Percentiles rank a stretch among this genome's conserved stretches.
Conservation (phyloP, 352 stramenopile genomes). For the Pythium monospermum region DNA sequence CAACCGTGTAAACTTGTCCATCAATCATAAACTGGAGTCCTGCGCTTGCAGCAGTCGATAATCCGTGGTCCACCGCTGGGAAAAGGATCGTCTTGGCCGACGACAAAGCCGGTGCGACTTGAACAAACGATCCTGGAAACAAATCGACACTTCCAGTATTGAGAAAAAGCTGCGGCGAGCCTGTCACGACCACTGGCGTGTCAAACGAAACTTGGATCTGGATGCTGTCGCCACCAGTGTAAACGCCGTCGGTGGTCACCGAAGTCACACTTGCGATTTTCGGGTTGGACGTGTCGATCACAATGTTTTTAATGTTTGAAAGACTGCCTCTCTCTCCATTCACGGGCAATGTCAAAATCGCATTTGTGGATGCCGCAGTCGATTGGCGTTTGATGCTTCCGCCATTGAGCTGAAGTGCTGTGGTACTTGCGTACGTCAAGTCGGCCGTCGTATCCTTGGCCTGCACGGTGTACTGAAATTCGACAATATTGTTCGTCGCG, state of each 20-base stretch:
- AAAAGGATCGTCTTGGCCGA: slow-evolving; percentile 44
- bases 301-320: slow-evolving; percentile 63
- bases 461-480: slow-evolving; percentile 77
- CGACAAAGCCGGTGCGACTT: slow-evolving; percentile 25
- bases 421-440: slow-evolving; percentile 49
- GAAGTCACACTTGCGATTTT: slow-evolving; percentile 39
- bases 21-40: slow-evolving; percentile 58
- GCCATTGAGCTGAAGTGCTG: slow-evolving; percentile 48
- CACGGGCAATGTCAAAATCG: slow-evolving; percentile 38
- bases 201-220: slow-evolving; percentile 55
- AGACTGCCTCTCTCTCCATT: slow-evolving; percentile 59
- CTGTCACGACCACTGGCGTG: slow-evolving; percentile 51
- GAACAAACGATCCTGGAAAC: slow-evolving; percentile 44
- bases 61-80: slow-evolving; percentile 36
- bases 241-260: slow-evolving; percentile 27
- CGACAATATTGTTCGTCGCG: slow-evolving; percentile 29
- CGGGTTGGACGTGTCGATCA: slow-evolving; percentile 61
- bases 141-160: slow-evolving; percentile 47
- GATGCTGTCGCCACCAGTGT: slow-evolving; percentile 62
- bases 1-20: slow-evolving; percentile 43
- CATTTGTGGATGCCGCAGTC: slow-evolving; percentile 43
- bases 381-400: slow-evolving; percentile 52
- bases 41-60: slow-evolving; percentile 30
- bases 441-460: slow-evolving; percentile 61
- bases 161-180: slow-evolving; percentile 37